Conservation (phyloP, 2,329 filamentous ascomycete genomes). For the Knoxdaviesia capensis region DNA sequence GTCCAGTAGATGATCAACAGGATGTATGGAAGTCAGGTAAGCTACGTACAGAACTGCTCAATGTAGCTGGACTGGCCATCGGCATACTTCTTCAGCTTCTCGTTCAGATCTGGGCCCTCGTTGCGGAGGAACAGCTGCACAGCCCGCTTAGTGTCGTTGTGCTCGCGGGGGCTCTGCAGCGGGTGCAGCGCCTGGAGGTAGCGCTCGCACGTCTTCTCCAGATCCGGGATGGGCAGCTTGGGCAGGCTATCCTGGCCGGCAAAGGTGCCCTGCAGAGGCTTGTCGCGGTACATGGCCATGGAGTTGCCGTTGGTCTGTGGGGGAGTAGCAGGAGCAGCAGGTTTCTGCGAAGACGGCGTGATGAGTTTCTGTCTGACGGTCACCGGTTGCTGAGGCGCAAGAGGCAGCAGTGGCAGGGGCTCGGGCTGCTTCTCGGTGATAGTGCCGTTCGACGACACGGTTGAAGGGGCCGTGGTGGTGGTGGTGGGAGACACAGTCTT, state of each 20-base stretch:
- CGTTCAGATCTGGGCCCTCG: conserved; percentile 72
- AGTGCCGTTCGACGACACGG: too few relatives aligned
- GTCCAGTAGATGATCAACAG: background rate
- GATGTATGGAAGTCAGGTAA: background rate
- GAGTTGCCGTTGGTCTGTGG: conserved; percentile 7
- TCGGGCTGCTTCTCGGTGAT: too few relatives aligned
- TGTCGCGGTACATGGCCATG: conserved; percentile 31
- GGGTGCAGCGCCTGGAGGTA: conserved; percentile 67
- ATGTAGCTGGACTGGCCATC: conserved; percentile 88
- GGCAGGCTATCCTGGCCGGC: conserved; percentile 73
- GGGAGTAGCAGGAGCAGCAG: background rate
- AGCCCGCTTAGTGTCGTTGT: conserved; percentile 61
- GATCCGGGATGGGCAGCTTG: conserved; percentile 80
- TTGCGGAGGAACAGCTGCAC: conserved; percentile 63
- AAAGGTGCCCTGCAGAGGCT: conserved; percentile 56
- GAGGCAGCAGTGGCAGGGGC: too few relatives aligned
- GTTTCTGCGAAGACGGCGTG: background rate
- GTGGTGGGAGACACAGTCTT: background rate
- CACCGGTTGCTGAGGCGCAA: too few relatives aligned
- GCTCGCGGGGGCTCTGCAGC: conserved; percentile 62
- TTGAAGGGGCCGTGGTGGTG: too few relatives aligned
- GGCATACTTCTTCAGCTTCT: conserved; percentile 78
- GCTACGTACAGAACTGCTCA: conserved; percentile 80
- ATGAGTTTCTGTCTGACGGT: too few relatives aligned
- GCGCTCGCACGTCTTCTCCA: conserved; percentile 56